Conservation (phyloP, 73 alveolate species). For the Paramecium bursaria region DNA sequence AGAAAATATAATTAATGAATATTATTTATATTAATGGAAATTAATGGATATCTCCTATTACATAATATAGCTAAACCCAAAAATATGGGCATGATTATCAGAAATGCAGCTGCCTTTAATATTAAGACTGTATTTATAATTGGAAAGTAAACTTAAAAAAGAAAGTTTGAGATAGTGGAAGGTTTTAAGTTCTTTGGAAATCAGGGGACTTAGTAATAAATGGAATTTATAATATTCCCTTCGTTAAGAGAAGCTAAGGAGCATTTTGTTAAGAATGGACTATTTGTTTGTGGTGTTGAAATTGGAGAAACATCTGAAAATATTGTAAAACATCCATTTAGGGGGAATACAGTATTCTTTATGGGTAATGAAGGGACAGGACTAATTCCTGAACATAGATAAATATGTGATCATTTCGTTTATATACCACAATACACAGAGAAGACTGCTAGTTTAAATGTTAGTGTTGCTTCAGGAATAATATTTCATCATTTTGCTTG, state of each 20-base stretch:
- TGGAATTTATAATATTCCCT: slow-evolving; percentile 71
- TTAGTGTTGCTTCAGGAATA: slow-evolving; percentile 78
- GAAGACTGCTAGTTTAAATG: slow-evolving; percentile 82
- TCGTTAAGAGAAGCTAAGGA: slow-evolving; percentile 74
- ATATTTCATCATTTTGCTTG: slow-evolving; percentile 82
- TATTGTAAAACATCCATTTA: slow-evolving; percentile 76
- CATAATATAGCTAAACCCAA: too few species aligned
- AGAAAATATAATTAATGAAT: too few species aligned
- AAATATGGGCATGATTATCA: too few species aligned
- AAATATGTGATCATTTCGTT: slow-evolving; percentile 81
- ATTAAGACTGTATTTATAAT: slow-evolving; percentile 53
- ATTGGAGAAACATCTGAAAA: slow-evolving; percentile 75
- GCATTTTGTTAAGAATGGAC: slow-evolving; percentile 72
- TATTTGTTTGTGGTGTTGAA: slow-evolving; percentile 82
- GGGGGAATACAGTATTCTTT: slow-evolving; percentile 78
- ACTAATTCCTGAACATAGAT: slow-evolving; percentile 77
- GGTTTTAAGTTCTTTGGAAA: slow-evolving; percentile 67
- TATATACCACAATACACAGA: slow-evolving; percentile 79
- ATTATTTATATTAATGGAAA: too few species aligned
- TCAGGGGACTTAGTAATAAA: slow-evolving; percentile 57
- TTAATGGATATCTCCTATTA: too few species aligned
- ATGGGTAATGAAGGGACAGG: slow-evolving; percentile 86
- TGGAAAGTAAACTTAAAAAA: slow-evolving; percentile 52
- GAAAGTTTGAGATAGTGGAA: slow-evolving; percentile 55
- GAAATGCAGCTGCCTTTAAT: slow-evolving; percentile 67